phyloP scores from a whole-genome alignment of 2,329 filamentous ascomycete genomes.

The Pyricularia grisea region DNA sequence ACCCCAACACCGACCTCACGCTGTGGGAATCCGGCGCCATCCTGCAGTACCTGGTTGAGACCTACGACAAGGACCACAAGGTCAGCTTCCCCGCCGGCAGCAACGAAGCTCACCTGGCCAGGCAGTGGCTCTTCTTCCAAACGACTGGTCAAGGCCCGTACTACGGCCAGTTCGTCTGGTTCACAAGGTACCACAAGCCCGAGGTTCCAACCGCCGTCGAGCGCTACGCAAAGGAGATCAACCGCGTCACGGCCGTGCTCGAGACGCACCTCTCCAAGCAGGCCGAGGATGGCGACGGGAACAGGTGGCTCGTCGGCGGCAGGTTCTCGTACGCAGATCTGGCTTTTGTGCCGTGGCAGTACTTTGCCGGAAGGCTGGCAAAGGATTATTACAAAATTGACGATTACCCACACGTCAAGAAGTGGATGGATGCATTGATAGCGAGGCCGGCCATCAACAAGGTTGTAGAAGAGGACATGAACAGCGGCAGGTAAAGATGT shows the following conservation, averaged over 20 bases:
- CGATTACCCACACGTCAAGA: conserved; percentile 63
- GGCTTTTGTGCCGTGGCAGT: conserved; percentile 13
- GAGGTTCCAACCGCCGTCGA: conserved; percentile 12
- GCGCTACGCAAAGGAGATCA: conserved; percentile 16
- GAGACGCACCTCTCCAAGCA: conserved; percentile 12
- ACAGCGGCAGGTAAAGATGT: too few relatives aligned
- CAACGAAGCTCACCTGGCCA: conserved; percentile 23
- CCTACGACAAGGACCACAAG: conserved; percentile 31
- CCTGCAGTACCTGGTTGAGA: conserved; percentile 34
- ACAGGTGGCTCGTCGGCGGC: conserved; percentile 16
- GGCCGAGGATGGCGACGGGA: conserved; percentile 6
- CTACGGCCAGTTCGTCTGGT: conserved; percentile 23
- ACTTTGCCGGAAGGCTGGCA: neutral
- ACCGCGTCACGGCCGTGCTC: conserved; percentile 15
- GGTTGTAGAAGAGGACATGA: conserved; percentile 20
- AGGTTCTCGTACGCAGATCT: conserved; percentile 16
- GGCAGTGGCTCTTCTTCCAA: conserved; percentile 35
- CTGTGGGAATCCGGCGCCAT: conserved; percentile 42
- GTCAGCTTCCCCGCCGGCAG: conserved; percentile 25
- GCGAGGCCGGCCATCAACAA: conserved; percentile 62
- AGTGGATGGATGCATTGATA: conserved; percentile 65
- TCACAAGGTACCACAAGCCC: conserved; percentile 16
- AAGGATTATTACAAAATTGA: conserved; percentile 40
- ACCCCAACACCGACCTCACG: conserved; percentile 31
- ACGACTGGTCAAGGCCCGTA: conserved; percentile 32